Evolutionary conservation across 176 grass and related monocot species (phyloP).

Genomic region (Rhynchospora tenuis): DNA sequence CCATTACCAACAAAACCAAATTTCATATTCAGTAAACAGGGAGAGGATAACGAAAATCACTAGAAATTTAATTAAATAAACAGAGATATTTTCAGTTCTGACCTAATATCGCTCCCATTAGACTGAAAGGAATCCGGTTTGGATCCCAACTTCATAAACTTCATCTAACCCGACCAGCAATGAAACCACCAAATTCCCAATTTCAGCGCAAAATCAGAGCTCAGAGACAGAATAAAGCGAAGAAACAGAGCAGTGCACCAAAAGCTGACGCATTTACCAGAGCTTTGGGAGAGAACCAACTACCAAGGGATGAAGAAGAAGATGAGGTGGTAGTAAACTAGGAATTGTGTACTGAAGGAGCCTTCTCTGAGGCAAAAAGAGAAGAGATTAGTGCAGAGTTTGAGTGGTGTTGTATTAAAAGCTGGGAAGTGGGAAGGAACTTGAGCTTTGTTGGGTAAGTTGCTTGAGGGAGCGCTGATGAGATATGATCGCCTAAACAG

Average conservation of each 20-base stretch:
- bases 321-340: background rate
- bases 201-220: background rate
- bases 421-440: conserved; percentile 5
- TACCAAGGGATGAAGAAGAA: background rate
- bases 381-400: conserved; percentile 23
- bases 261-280: background rate
- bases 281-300: background rate
- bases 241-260: conserved; percentile 16
- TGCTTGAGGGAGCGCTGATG: background rate
- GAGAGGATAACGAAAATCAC: background rate
- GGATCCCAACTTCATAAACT: conserved; percentile 99
- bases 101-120: conserved; percentile 74
- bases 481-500: conserved; percentile 8
- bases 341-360: background rate
- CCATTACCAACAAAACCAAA: background rate
- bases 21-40: background rate
- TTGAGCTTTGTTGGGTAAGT: background rate
- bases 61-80: background rate
- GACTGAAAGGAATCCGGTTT: conserved; percentile 92
- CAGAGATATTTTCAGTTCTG: conserved; percentile 1
- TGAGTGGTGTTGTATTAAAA: conserved; percentile 22
- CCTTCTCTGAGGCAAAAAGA: background rate
- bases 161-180: conserved; percentile 40
- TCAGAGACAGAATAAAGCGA: background rate
- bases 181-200: background rate